Conservation (phyloP, 108 stramenopile species). For the Nannochloropsis gaditana region DNA sequence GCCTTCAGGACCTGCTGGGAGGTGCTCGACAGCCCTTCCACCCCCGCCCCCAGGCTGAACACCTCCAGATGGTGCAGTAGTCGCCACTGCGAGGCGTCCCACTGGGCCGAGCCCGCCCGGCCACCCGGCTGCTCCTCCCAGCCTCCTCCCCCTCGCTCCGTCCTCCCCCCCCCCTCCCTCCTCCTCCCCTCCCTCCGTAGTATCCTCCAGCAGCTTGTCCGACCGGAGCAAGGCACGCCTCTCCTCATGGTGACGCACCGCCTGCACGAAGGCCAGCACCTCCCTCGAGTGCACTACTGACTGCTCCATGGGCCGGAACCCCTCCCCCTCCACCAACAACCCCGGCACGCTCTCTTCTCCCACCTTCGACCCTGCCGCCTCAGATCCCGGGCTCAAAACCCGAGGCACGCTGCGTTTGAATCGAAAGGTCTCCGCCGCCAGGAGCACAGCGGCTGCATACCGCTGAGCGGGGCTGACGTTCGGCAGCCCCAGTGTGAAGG, state of each 20-base stretch:
- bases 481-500: not conserved
- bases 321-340: not conserved
- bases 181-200: not conserved
- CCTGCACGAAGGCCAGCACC: not conserved
- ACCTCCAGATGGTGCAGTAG: not conserved
- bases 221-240: not conserved
- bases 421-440: not conserved
- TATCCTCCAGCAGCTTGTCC: no score
- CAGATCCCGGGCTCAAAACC: not conserved
- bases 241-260: not conserved
- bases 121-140: not conserved
- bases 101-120: not conserved
- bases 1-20: not conserved
- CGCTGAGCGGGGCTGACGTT: not conserved
- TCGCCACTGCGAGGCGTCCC: not conserved
- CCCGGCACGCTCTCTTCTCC: not conserved
- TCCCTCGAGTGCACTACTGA: not conserved
- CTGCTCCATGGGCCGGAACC: not conserved
- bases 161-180: not conserved
- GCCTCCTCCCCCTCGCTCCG: not conserved
- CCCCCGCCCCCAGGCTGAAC: not conserved
- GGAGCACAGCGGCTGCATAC: not conserved
- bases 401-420: not conserved
- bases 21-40: not conserved
- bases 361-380: not conserved